phyloP scores from a whole-genome alignment of 2,329 filamentous ascomycete species.

The Helotiales sp. region DNA sequence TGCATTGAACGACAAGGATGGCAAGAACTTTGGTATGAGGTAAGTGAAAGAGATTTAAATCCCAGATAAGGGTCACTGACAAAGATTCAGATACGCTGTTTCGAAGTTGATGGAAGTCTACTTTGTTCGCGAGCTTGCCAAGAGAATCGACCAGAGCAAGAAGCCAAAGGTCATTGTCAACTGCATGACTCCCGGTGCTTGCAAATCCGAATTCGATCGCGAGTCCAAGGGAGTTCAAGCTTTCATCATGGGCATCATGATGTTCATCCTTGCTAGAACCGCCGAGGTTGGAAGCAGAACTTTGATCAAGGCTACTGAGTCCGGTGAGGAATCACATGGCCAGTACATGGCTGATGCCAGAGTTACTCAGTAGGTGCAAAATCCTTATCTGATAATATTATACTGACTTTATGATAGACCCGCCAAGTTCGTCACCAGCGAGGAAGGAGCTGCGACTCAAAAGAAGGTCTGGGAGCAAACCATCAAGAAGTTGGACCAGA shows the following conservation, averaged over 20 bases:
- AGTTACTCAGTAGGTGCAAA: conserved; percentile 4
- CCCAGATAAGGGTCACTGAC: background rate
- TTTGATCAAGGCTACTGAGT: conserved; percentile 41
- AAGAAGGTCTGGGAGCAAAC: conserved; percentile 43
- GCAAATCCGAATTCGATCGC: conserved; percentile 47
- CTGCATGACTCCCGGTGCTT: conserved; percentile 36
- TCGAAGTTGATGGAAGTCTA: conserved; percentile 52
- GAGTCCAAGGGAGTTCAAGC: conserved; percentile 30
- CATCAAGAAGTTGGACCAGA: conserved; percentile 40
- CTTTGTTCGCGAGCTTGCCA: conserved; percentile 41
- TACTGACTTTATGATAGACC: conserved; percentile 8
- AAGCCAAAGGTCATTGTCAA: conserved; percentile 19
- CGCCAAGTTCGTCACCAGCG: conserved; percentile 34
- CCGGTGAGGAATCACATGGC: conserved; percentile 28
- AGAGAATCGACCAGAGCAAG: background rate
- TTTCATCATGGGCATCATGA: conserved; percentile 28
- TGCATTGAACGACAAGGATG: conserved; percentile 12
- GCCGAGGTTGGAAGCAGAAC: conserved; percentile 50
- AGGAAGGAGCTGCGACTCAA: conserved; percentile 38
- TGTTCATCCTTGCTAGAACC: conserved; percentile 41
- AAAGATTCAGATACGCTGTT: conserved; percentile 40
- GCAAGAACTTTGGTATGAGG: background rate
- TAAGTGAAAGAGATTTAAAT: too few species aligned
- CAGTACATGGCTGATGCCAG: conserved; percentile 25
- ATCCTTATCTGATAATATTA: background rate